These are phyloP conservation scores for Medicago arabica DNA, from an alignment of 306 rosid species.

Conservation along the genomic window DNA sequence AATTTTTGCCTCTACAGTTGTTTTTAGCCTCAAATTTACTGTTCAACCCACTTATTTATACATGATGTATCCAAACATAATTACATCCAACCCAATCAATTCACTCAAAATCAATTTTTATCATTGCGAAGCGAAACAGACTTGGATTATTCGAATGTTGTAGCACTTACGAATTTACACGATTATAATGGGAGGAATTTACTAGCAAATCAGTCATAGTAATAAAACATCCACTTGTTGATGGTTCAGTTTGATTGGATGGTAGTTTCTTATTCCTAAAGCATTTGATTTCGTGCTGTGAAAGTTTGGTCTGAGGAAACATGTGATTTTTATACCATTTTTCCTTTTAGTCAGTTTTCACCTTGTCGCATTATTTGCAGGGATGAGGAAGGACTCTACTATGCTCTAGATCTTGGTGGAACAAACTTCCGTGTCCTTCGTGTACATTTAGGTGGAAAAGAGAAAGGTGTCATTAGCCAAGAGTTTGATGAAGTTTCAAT, in stretches of 20 bases:
- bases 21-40: background rate
- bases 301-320: slow-evolving; percentile 15
- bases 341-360: slow-evolving; percentile 1
- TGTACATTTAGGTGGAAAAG: slow-evolving; percentile 86
- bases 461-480: slow-evolving; percentile 57
- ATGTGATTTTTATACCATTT: background rate
- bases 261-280: slow-evolving; percentile 4
- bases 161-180: slow-evolving; percentile 7
- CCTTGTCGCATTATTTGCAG: slow-evolving; percentile 48
- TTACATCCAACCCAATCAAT: too few species aligned
- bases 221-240: background rate
- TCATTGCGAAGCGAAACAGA: too few species aligned
- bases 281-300: slow-evolving; percentile 32
- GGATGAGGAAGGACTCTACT: slow-evolving; percentile 81
- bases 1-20: background rate
- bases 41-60: background rate
- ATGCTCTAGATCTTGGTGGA: slow-evolving; percentile 95
- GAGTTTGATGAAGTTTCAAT: slow-evolving; percentile 86
- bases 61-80: too few species aligned
- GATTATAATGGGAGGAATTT: background rate
- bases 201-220: background rate
- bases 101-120: too few species aligned
- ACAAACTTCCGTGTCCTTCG: slow-evolving; percentile 95
- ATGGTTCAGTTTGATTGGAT: slow-evolving; percentile 20
- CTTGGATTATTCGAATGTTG: background rate